phyloP scores from a whole-genome alignment of 2,329 filamentous ascomycete genomes.

The Ilyonectria destructans region DNA sequence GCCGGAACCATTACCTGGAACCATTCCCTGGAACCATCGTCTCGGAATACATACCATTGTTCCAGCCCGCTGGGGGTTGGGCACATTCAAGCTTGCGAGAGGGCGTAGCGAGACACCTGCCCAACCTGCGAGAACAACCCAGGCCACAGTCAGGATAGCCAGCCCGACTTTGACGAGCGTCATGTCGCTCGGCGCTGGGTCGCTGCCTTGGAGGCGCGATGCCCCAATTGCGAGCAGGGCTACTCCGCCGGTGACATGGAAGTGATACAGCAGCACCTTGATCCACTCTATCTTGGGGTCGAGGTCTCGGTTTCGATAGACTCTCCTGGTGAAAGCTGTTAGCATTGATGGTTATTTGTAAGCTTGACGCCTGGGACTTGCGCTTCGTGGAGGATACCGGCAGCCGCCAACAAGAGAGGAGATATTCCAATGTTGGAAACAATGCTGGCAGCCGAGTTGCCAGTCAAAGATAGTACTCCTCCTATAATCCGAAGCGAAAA shows the following conservation, averaged over 20 bases:
- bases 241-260: constrained; percentile 22
- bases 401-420: constrained; percentile 52
- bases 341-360: not conserved
- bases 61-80: constrained; percentile 10
- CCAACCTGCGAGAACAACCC: constrained; percentile 22
- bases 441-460: constrained; percentile 51
- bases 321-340: constrained; percentile 39
- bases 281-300: constrained; percentile 29
- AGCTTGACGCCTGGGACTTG: constrained; percentile 3
- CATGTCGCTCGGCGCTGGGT: constrained; percentile 17
- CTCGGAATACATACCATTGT: constrained; percentile 6
- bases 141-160: constrained; percentile 22
- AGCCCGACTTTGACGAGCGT: constrained; percentile 28
- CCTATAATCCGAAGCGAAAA: constrained; percentile 57
- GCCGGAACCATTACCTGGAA: not conserved
- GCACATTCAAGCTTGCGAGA: not conserved
- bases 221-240: constrained; percentile 28
- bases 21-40: not conserved
- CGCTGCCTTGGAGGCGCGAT: constrained; percentile 11
- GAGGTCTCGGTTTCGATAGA: constrained; percentile 13
- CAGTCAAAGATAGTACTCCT: constrained; percentile 49
- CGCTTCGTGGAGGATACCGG: constrained; percentile 57
- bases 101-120: constrained; percentile 10
- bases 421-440: constrained; percentile 58
- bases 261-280: constrained; percentile 25